Evolutionary conservation across 306 rosid species (phyloP).

Genomic region (Gastrolobium villosum): DNA sequence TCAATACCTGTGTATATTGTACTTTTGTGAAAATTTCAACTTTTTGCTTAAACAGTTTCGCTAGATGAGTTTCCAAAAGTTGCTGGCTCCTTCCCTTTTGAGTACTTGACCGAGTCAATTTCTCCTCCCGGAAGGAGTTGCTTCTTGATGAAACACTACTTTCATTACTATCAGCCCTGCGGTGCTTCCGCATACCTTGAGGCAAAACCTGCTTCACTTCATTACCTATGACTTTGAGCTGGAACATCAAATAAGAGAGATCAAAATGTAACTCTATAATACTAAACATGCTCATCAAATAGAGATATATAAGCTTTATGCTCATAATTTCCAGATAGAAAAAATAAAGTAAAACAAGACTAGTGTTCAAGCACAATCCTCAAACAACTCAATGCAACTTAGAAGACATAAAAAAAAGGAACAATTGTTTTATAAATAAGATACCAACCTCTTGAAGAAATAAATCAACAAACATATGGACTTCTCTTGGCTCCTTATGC

Average conservation of each 20-base stretch:
- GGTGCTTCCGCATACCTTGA: constrained; percentile 72
- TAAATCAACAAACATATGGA: constrained; percentile 94
- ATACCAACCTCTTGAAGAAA: constrained; percentile 87
- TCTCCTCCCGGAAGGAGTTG: constrained; percentile 83
- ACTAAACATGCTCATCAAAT: constrained; percentile 9
- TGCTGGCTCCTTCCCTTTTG: constrained; percentile 92
- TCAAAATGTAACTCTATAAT: not conserved
- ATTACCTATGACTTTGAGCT: constrained; percentile 73
- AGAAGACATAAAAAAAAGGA: not conserved
- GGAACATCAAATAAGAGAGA: constrained; percentile 44
- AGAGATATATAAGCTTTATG: not conserved
- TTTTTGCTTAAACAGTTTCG: constrained; percentile 91
- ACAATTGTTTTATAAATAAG: constrained; percentile 3
- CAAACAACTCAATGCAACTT: constrained; percentile 23
- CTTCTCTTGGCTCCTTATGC: constrained; percentile 99
- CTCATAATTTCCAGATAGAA: not conserved
- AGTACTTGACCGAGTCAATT: constrained; percentile 67
- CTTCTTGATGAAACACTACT: constrained; percentile 88
- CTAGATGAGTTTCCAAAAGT: constrained; percentile 91
- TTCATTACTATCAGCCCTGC: constrained; percentile 80
- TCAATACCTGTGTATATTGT: constrained; percentile 81
- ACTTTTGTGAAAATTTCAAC: constrained; percentile 96
- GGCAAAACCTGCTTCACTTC: constrained; percentile 91
- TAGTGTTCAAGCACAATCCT: constrained; percentile 34
- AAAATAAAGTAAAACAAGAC: not conserved